Evolutionary conservation across 108 stramenopile genomes (phyloP), one percentile per base, ranked within the genome.

Genomic region (Discostella stelligeroides): DNA sequence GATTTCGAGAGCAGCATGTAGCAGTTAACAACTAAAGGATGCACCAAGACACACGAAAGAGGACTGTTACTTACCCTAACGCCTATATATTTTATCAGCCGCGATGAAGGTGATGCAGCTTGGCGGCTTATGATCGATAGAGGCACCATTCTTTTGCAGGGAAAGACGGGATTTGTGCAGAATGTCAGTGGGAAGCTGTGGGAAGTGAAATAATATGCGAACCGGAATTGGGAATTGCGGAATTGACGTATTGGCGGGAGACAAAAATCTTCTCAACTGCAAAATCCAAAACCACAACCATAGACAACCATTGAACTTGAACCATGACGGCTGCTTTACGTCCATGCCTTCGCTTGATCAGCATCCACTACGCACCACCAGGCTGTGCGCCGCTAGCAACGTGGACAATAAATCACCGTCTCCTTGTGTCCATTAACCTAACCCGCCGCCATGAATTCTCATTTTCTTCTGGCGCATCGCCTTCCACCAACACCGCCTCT

Each of bases 1-100:
- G 43, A 45, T 34, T 34, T 3, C 34, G 34, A 6, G 34, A 5
- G 34, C 34, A 6, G 34, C 34, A 34, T n/a, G n/a, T n/a, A n/a
- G n/a, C n/a, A n/a, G n/a, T n/a, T n/a, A n/a, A n/a, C n/a, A n/a
- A n/a, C n/a, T n/a, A 34, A 6, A 34, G 34, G 34, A 34, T 34
- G n/a, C 34, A 34, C 34, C 34, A 34, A 34, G 34, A 6, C 34
- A n/a, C 34, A 34, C 6, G 43, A 17, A 45, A 17, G 7, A 17
- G 12, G n/a, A n/a, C n/a, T n/a, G n/a, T n/a, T 51, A 14, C 68
- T 48, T 23, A 70, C 68, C 45, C 30, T 59, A 45, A 25, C 58
- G 37, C 68, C 68, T 20, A 60, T 23, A 21, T 57, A 58, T 20
- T 25, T 17, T 2, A 70, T 10, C 18, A 70, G 38, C 48, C 68